These are phyloP conservation scores for Gnetum montanum DNA, from an alignment of 75 land plant genomes.

Conservation along the genomic window DNA sequence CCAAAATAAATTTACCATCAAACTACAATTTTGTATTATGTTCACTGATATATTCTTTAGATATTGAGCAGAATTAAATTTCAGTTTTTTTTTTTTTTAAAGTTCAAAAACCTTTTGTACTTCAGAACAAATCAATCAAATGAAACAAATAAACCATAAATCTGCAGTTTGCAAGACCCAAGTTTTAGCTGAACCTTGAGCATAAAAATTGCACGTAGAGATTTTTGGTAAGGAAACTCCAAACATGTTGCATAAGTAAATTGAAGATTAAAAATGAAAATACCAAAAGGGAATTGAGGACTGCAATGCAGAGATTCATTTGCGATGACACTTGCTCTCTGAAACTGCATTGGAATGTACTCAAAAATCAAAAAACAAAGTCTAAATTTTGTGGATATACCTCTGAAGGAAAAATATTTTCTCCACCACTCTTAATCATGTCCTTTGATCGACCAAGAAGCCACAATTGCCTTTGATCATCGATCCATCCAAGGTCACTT, in stretches of 20 bases:
- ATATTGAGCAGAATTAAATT: background rate
- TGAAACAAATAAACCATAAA: no score
- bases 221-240: no score
- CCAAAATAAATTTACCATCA: no score
- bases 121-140: no score
- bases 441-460: constrained; percentile 68
- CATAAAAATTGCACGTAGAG: no score
- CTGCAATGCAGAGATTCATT: background rate
- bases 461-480: constrained; percentile 69
- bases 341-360: background rate
- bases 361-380: background rate
- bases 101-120: background rate
- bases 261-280: background rate
- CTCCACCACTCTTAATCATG: constrained; percentile 90
- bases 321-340: background rate
- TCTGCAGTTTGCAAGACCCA: no score
- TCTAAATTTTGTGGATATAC: constrained; percentile 34
- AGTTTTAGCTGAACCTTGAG: no score
- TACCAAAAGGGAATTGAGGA: background rate
- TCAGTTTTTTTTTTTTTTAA: background rate
- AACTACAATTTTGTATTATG: no score
- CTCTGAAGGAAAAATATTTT: constrained; percentile 91
- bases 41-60: no score
- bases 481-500: constrained; percentile 81
- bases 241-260: background rate